Evolutionary conservation across 257 asterid species (phyloP), one percentile per base, ranked within the genome.

Genomic region (Scutellaria barbata): DNA sequence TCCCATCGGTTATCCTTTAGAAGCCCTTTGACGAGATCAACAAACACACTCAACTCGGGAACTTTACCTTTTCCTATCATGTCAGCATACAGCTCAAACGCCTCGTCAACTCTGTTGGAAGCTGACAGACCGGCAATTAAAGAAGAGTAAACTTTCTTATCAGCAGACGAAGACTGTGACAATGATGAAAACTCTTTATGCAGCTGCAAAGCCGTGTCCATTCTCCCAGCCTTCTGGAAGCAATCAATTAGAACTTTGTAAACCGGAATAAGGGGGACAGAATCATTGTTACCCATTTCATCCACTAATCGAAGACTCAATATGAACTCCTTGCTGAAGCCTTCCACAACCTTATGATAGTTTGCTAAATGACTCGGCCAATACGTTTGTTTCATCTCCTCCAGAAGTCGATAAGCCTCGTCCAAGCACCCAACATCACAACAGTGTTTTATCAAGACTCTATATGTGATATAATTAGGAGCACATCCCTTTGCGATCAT

Each of bases 361-460:
- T 85, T 85, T 56, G 88, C 78, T 66, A 80, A 75, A 69, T 85
- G 89, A 61, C 64, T 78, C 0, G 99, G 99, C 99, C 98, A 94
- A 71, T 83, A 69, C 10, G 95, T 91, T 68, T 83, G 95, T 77
- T 85, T 91, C 99, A 94, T 94, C 77, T 94, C 97, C 81, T 91
- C 95, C 56, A 91, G 83, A 74, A 89, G 88, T 69, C 74, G 88
- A 78, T 77, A 83, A 70, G 99, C 99, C 77, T 91, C 98, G 54
- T 94, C 92, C 80, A 89, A 75, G 1, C 47, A 80, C 61, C 92
- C 96, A 30, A 71, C 77, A 67, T 54, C 73, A 79, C 95, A 86
- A 52, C 88, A 89, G 78, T 85, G 96, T 10, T 86, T 89, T 74
- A 91, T 89, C 63, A 87, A 77, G 68, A 89, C 95, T 45, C 86